Base-by-base conservation (phyloP, 108 stramenopile genomes). In the Cyclotella kingstonii region DNA sequence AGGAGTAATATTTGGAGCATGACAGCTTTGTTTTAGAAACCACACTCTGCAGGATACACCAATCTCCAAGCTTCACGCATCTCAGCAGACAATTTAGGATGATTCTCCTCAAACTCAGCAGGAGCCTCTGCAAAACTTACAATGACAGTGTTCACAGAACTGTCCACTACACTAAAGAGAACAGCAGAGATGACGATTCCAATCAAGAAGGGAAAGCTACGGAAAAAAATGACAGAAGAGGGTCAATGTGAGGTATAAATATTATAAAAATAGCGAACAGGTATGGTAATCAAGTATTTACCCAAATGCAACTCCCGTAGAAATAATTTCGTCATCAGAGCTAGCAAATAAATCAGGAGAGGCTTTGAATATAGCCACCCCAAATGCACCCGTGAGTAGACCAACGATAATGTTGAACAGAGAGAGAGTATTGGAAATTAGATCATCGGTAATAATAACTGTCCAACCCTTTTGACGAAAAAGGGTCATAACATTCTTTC, bases 41-140 rank as follows among this genome's bases (percentile, higher is more conserved):
- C 72, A 40, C 72, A 73, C 21, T 73, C 72, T 10, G 50, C 76
- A 39, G 86, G 86, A 36, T 69, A 87, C 17, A 79, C 82, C 21
- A 63, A 56, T 39, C 64, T 59, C 83, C 84, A 93, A 1, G 80
- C 80, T 2, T 54, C 47, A 27, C 81, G 42, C 78, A 93, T 78
- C 44, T 88, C 74, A 1, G 46, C 30, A 14, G 65, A 77, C 54
- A 84, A 52, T 17, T 80, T 27, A 34, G 93, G 89, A 58, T 94
- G 89, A 70, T 86, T 89, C 36, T 51, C 49, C 57, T 85, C 75
- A 42, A 94, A 83, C 46, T 84, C 84, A 6, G 77, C 82, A 23
- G 81, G 81, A 5, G 68, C 70, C 41, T 78, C 77, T 4, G 91
- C 91, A 60, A 89, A 95, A 56, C 89, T 89, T 1, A 95, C 95